phyloP scores from a whole-genome alignment of 2,329 filamentous ascomycete species.

The Dactylella cylindrospora region DNA sequence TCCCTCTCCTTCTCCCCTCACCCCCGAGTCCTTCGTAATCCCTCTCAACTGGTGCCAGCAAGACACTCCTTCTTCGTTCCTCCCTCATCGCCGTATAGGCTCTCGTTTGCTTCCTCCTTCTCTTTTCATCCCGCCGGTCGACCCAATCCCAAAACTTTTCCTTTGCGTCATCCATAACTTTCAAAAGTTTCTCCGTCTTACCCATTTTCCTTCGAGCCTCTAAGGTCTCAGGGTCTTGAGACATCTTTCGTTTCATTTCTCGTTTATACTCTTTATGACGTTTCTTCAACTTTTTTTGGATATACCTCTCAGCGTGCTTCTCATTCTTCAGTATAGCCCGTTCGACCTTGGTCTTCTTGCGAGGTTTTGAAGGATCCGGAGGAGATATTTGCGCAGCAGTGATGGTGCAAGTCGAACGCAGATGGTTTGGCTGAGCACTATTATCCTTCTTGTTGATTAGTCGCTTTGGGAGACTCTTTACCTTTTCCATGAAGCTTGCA shows the following conservation, averaged over 20 bases:
- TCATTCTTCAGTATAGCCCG: neutral
- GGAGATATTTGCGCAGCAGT: constrained; percentile 15
- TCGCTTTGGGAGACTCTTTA: neutral
- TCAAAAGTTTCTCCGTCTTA: neutral
- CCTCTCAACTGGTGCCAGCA: constrained; percentile 29
- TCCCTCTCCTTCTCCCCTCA: too few relatives aligned
- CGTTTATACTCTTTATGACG: constrained; percentile 10
- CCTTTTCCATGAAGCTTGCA: constrained; percentile 11
- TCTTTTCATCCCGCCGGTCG: constrained; percentile 21
- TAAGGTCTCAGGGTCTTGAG: constrained; percentile 6
- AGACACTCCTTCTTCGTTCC: constrained; percentile 21
- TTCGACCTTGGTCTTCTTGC: constrained; percentile 8
- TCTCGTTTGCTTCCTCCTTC: constrained; percentile 3
- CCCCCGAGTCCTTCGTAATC: constrained; percentile 16
- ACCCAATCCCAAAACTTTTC: constrained; percentile 39
- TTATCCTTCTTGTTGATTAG: too few relatives aligned
- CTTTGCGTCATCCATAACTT: constrained; percentile 31
- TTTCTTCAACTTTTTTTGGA: constrained; percentile 22
- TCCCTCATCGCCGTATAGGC: constrained; percentile 16
- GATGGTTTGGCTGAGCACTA: neutral
- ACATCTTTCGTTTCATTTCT: constrained; percentile 18
- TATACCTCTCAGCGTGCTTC: constrained; percentile 28
- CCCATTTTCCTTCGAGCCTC: constrained; percentile 7
- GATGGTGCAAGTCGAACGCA: constrained; percentile 8
- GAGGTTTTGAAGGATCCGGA: neutral